Evolutionary conservation across 371 early-diverging fungal genomes (phyloP).

Genomic region (Massospora cicadina): DNA sequence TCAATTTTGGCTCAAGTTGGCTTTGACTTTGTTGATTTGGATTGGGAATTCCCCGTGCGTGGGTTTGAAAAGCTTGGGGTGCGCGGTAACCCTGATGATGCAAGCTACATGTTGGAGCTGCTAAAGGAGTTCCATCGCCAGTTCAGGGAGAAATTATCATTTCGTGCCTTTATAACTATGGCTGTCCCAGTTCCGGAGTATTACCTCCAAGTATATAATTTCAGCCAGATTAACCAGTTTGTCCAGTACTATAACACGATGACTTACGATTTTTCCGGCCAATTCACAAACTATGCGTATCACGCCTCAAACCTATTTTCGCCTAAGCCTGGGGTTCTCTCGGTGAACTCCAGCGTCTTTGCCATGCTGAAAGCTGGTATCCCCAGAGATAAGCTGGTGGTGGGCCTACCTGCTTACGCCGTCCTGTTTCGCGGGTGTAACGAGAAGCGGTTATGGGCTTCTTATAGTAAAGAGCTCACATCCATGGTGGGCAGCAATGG

Average conservation of each 20-base stretch:
- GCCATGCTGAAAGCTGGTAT: background rate
- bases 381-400: background rate
- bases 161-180: background rate
- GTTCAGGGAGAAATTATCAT: slow-evolving; percentile 3
- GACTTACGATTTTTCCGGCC: slow-evolving; percentile 10
- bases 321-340: background rate
- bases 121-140: slow-evolving; percentile 2
- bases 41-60: slow-evolving; percentile 10
- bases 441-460: slow-evolving; percentile 2
- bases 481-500: background rate
- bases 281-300: background rate
- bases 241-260: slow-evolving; percentile 7
- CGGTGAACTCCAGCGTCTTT: background rate
- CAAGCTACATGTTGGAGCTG: slow-evolving; percentile 1
- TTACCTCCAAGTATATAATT: background rate
- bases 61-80: slow-evolving; percentile 4
- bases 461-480: slow-evolving; percentile 6
- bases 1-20: background rate
- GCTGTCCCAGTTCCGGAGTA: slow-evolving; percentile 2
- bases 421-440: slow-evolving; percentile 5
- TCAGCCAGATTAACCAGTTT: background rate
- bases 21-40: slow-evolving; percentile 12
- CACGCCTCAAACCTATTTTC: slow-evolving; percentile 1
- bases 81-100: slow-evolving; percentile 6
- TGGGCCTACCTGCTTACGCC: slow-evolving; percentile 8